Percentiles rank a stretch among this genome's conserved stretches.
These are phyloP conservation scores for Scedosporium minutisporum DNA, from an alignment of 2,329 filamentous ascomycete genomes.

Conservation along the genomic window DNA sequence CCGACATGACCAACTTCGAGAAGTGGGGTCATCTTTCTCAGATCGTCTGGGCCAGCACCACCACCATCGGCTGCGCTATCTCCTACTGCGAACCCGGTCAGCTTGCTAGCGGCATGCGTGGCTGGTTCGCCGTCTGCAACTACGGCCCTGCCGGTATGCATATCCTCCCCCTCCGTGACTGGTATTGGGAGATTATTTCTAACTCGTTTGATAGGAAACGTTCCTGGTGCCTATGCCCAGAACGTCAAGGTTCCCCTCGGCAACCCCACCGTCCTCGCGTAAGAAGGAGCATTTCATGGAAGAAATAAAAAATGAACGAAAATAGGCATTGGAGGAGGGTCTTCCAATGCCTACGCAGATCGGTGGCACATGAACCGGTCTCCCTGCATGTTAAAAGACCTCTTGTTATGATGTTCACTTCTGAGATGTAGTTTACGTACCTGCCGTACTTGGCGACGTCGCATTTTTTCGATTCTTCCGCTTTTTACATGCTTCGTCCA, in stretches of 20 bases:
- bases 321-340: not conserved
- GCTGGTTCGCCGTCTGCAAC: conserved; percentile 84
- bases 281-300: conserved; percentile 2
- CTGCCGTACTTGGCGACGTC: conserved; percentile 6
- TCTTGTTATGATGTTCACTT: not conserved
- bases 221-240: conserved; percentile 35
- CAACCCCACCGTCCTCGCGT: conserved; percentile 7
- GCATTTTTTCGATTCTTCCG: not conserved
- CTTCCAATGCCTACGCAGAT: not conserved
- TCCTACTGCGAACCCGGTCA: conserved; percentile 52
- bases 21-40: conserved; percentile 49
- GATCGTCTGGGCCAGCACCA: conserved; percentile 30
- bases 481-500: not conserved
- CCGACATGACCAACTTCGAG: conserved; percentile 53
- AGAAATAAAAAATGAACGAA: not conserved
- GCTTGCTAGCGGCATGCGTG: conserved; percentile 35
- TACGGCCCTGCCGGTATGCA: conserved; percentile 63
- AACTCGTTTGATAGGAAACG: conserved; percentile 33
- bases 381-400: not conserved
- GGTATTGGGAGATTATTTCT: not conserved
- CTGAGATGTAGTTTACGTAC: conserved; percentile 8
- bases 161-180: not conserved
- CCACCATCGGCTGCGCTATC: conserved; percentile 49
- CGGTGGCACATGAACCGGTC: not conserved
- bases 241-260: conserved; percentile 36